A percentile compares a stretch with the other conserved stretches of the same genome.
Evolutionary conservation across 1,284 basidiomycete genomes (phyloP).

Genomic region (Stygiomarasmius scandens): DNA sequence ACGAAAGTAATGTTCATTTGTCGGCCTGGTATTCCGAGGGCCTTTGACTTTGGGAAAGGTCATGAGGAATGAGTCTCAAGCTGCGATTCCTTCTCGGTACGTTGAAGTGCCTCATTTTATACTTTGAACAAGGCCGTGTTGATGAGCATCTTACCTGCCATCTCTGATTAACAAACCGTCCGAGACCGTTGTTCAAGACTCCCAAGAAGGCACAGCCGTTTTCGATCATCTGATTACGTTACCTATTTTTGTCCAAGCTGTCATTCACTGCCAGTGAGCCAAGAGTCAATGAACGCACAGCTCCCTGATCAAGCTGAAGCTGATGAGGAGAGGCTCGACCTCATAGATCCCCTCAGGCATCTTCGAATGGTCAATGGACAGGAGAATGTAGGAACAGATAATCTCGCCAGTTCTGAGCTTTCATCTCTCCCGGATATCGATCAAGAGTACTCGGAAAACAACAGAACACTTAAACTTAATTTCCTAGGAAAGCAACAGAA

Average conservation of each 20-base stretch:
- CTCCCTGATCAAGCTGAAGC: slow-evolving; percentile 22
- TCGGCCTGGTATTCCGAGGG: neutral
- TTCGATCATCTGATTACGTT: neutral
- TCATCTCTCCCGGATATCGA: slow-evolving; percentile 52
- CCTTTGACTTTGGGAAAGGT: neutral
- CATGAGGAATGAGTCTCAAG: neutral
- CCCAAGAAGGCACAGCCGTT: neutral
- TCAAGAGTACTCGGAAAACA: slow-evolving; percentile 56
- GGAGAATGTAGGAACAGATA: slow-evolving; percentile 9
- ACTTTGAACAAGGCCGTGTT: neutral
- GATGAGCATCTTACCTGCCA: neutral
- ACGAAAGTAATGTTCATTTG: neutral
- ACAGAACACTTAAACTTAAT: slow-evolving; percentile 51
- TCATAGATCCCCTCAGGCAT: slow-evolving; percentile 65
- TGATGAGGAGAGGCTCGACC: slow-evolving; percentile 59
- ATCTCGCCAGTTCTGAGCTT: slow-evolving; percentile 23
- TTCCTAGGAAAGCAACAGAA: slow-evolving; percentile 27
- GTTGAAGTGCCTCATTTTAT: neutral
- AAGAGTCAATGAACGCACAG: slow-evolving; percentile 11
- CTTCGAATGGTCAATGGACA: slow-evolving; percentile 29
- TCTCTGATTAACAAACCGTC: neutral
- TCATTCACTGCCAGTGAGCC: neutral
- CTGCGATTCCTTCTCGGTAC: neutral
- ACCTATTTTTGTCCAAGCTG: neutral
- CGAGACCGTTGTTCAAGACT: too few relatives aligned